These are phyloP conservation scores for Penicillium cinerascens DNA, from an alignment of 495 filamentous ascomycete species.

Conservation along the genomic window DNA sequence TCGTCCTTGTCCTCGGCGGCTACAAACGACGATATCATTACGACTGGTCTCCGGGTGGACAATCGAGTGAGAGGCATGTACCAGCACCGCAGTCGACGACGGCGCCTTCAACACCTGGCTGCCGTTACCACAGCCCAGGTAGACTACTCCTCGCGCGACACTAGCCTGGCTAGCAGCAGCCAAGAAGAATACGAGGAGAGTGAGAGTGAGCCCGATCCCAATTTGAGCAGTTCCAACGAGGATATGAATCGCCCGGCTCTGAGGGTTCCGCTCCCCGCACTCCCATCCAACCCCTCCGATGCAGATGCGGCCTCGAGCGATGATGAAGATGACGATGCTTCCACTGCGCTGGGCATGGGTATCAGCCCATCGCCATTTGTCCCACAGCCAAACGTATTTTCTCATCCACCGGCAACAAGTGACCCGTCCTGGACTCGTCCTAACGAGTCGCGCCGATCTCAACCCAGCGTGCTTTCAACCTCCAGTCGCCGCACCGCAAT, in stretches of 20 bases:
- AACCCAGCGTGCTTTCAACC: conserved; percentile 36
- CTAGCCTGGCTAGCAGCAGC: conserved; percentile 57
- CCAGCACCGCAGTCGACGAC: conserved; percentile 50
- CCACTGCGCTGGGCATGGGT: conserved; percentile 71
- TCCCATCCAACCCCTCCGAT: conserved; percentile 22
- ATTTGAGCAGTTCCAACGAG: conserved; percentile 84
- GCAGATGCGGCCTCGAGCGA: conserved; percentile 52
- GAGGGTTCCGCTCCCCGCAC: conserved; percentile 19
- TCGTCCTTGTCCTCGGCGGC: conserved; percentile 77
- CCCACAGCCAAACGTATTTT: conserved; percentile 86
- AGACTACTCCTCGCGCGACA: conserved; percentile 40
- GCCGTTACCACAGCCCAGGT: conserved; percentile 48
- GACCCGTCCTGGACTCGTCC: conserved; percentile 47
- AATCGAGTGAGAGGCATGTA: conserved; percentile 36
- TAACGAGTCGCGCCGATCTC: conserved; percentile 41
- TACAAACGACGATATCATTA: conserved; percentile 81
- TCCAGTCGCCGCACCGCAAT: conserved; percentile 37
- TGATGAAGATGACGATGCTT: conserved; percentile 76
- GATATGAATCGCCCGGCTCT: conserved; percentile 47
- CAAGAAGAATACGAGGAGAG: conserved; percentile 89
- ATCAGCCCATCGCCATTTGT: conserved; percentile 62
- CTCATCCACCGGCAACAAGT: conserved; percentile 68
- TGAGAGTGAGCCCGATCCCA: conserved; percentile 77
- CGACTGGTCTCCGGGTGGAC: conserved; percentile 75
- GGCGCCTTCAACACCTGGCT: conserved; percentile 48